Percentiles rank a stretch among this genome's conserved stretches.
Conservation (phyloP, 2,329 filamentous ascomycete species). For the Nemania sp. region DNA sequence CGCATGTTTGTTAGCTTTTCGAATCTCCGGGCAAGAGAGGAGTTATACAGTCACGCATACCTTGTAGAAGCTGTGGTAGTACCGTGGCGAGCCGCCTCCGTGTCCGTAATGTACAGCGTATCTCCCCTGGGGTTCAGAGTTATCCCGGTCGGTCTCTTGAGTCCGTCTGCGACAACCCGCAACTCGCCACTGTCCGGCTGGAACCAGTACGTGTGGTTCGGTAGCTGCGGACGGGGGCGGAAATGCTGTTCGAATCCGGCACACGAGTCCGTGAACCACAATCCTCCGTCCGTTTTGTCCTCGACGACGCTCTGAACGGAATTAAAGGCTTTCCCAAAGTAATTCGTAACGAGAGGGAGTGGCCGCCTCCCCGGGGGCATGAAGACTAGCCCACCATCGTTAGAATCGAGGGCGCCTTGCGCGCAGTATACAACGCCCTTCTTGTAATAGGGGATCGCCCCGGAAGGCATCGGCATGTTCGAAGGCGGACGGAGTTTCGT, state of each 20-base stretch:
- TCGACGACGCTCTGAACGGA: conserved; percentile 50
- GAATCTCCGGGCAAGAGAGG: neutral
- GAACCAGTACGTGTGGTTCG: conserved; percentile 54
- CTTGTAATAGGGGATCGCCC: conserved; percentile 47
- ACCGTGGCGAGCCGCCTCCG: conserved; percentile 38
- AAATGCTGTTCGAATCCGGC: conserved; percentile 52
- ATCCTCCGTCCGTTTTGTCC: conserved; percentile 43
- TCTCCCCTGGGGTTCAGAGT: conserved; percentile 45
- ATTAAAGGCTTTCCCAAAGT: conserved; percentile 53
- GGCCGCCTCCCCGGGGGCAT: conserved; percentile 43
- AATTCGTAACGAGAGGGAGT: conserved; percentile 46
- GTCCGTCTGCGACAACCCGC: conserved; percentile 53
- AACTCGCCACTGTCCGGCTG: conserved; percentile 47
- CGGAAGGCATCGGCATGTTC: conserved; percentile 51
- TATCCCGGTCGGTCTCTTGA: conserved; percentile 50
- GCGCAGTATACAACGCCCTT: conserved; percentile 49
- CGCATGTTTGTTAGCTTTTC: neutral
- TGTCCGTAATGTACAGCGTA: conserved; percentile 51
- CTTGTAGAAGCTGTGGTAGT: conserved; percentile 38
- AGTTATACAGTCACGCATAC: conserved; percentile 27
- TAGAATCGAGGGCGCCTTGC: conserved; percentile 41
- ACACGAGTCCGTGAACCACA: conserved; percentile 57
- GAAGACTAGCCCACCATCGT: conserved; percentile 39
- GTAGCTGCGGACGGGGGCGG: conserved; percentile 49
- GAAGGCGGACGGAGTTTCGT: conserved; percentile 49